phyloP scores from a whole-genome alignment of 192 early-diverging fungal species.

The Nowakowskiella sp. region DNA sequence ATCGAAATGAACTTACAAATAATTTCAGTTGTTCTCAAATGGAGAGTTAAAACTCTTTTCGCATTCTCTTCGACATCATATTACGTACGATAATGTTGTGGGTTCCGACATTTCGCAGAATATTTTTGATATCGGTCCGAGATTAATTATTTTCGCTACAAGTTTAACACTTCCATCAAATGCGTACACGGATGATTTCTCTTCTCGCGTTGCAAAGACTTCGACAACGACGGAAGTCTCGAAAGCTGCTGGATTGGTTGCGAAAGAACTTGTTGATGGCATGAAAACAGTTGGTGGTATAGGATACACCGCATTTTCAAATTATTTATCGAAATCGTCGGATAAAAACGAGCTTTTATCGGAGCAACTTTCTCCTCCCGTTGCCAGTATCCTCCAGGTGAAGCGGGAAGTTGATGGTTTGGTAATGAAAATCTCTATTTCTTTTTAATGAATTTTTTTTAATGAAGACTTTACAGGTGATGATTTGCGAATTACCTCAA shows the following conservation, averaged over 20 bases:
- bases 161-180: no score
- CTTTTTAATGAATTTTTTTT: not conserved
- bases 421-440: not conserved
- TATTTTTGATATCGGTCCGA: no score
- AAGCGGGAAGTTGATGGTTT: not conserved
- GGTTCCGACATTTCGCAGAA: no score
- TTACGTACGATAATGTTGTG: no score
- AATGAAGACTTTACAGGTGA: constrained; percentile 3
- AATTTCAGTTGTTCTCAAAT: no score
- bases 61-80: no score
- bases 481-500: constrained; percentile 8
- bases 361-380: not conserved
- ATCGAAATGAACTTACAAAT: no score
- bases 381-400: not conserved
- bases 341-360: constrained; percentile 1
- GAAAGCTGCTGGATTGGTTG: constrained; percentile 62
- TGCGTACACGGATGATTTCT: no score
- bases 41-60: no score
- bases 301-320: constrained; percentile 60
- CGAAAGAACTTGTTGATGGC: constrained; percentile 69
- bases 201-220: constrained; percentile 19
- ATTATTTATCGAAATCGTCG: constrained; percentile 44
- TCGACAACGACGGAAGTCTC: no score
- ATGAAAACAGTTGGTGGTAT: constrained; percentile 63
- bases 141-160: no score